Conservation (phyloP, 768 basidiomycete species). For the Crepidotus variabilis region DNA sequence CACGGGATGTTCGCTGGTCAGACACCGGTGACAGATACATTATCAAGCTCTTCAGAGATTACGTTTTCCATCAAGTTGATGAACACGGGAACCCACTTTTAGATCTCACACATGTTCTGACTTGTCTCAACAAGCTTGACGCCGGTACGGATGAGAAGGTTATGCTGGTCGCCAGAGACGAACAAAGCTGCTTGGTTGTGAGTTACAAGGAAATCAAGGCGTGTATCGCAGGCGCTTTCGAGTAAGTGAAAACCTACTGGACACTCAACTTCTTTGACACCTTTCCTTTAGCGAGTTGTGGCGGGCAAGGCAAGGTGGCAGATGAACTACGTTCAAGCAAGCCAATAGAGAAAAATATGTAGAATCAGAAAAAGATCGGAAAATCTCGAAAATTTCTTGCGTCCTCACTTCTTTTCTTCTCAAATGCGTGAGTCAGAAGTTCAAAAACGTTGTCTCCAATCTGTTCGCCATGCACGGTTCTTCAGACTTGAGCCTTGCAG, state of each 20-base stretch:
- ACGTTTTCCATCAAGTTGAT: constrained; percentile 97
- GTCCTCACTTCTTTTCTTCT: not conserved
- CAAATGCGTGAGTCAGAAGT: too few relatives aligned
- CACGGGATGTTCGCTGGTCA: constrained; percentile 95
- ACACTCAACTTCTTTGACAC: constrained; percentile 2
- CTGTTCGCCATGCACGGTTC: too few relatives aligned
- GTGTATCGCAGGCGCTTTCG: constrained; percentile 81
- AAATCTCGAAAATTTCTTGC: constrained; percentile 34
- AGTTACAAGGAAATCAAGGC: constrained; percentile 89
- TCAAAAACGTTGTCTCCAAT: too few relatives aligned
- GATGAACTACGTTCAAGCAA: not conserved
- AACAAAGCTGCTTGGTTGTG: constrained; percentile 93
- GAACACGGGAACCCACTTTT: constrained; percentile 86
- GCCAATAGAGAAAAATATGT: constrained; percentile 49
- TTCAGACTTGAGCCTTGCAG: too few relatives aligned
- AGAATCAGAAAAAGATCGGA: constrained; percentile 66
- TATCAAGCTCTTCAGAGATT: constrained; percentile 96
- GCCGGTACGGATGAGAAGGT: constrained; percentile 90
- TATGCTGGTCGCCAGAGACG: constrained; percentile 93
- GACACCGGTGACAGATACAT: constrained; percentile 98
- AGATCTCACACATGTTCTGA: constrained; percentile 86
- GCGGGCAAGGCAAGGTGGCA: constrained; percentile 16
- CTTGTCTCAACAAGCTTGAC: constrained; percentile 96
- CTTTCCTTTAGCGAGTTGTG: constrained; percentile 42
- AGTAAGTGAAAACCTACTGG: constrained; percentile 41